Evolutionary conservation across 306 rosid genomes (phyloP), one percentile per base, ranked within the genome.

Genomic region (Vigna nakashimae): DNA sequence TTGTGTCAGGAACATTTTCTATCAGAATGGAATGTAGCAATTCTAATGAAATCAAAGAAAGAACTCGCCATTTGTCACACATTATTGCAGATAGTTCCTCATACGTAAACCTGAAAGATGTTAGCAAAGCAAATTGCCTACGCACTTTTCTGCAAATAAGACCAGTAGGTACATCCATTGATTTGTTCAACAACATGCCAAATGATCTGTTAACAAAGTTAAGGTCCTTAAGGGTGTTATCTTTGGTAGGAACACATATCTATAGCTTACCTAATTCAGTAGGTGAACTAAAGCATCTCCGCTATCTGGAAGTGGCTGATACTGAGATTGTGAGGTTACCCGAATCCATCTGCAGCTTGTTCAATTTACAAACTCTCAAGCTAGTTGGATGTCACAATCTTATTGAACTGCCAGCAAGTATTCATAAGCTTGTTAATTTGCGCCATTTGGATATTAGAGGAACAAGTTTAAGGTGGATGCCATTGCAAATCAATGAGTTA

Each of bases 291-390:
- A 85, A 40, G 66, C 86, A 79, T 71, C 69, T 85, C 65, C 78
- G 83, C 40, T 79, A 79, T 71, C 70, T 85, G 3, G 80, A 85
- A 38, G 57, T 75, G 51, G 62, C 60, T 40, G 59, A 51, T 58
- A 42, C 74, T 11, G 43, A 26, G 59, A 71, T 85, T 11, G 22
- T 0, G 9, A 17, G 16, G 60, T 79, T 85, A 46, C 89, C 84
- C 18, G 40, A 71, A 65, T 79, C 82, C 45, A 75, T 82, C 13
- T 56, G 77, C 55, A 51, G 10, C 24, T 71, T 85, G 86, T 59
- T 65, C 82, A 82, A 82, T 64, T 79, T 85, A 62, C 82, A 85
- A 66, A 82, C 84, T 12, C 74, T 85, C 46, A 82, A 82, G 77
- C 45, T 82, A 59, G 55, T 43, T 18, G 74, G 67, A 24, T 71